These are phyloP conservation scores for Pulveroboletus sp. DNA, from an alignment of 768 basidiomycete genomes.

Conservation along the genomic window DNA sequence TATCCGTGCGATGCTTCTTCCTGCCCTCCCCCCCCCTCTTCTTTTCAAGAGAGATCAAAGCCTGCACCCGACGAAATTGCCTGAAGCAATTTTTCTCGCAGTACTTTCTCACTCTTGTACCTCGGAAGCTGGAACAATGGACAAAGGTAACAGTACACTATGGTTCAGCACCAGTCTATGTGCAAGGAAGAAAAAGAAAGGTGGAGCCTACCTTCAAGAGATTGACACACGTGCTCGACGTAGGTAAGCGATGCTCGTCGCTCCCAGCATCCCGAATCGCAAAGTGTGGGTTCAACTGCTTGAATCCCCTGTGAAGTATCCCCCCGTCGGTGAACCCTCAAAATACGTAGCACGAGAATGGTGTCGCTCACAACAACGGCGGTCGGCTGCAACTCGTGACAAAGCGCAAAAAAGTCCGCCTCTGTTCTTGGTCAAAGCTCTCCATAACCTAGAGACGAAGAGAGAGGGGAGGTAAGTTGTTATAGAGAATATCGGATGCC, in stretches of 20 bases:
- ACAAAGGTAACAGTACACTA: too few species aligned
- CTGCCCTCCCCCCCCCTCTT: too few species aligned
- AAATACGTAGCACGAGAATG: background rate
- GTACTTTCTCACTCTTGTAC: constrained; percentile 56
- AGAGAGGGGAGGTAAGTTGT: background rate
- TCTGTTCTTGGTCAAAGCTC: constrained; percentile 75
- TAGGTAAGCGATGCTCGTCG: constrained; percentile 68
- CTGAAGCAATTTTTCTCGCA: constrained; percentile 75
- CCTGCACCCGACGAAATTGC: constrained; percentile 87
- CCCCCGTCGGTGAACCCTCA: background rate
- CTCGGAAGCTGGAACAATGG: constrained; percentile 52
- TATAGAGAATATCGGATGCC: background rate
- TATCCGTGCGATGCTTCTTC: too few species aligned
- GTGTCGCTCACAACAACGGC: constrained; percentile 63
- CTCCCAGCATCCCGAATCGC: constrained; percentile 76
- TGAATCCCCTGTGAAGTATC: constrained; percentile 57
- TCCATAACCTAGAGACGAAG: constrained; percentile 59
- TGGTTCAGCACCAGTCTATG: too few species aligned
- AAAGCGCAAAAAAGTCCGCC: constrained; percentile 75
- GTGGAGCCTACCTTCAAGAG: constrained; percentile 64
- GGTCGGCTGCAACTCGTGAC: constrained; percentile 92
- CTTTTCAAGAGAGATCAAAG: constrained; percentile 78
- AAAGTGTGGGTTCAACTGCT: constrained; percentile 83
- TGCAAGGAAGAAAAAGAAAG: background rate
- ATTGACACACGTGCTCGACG: constrained; percentile 87